phyloP scores from a whole-genome alignment of 345 rosid species.

The Ceriops decandra region DNA sequence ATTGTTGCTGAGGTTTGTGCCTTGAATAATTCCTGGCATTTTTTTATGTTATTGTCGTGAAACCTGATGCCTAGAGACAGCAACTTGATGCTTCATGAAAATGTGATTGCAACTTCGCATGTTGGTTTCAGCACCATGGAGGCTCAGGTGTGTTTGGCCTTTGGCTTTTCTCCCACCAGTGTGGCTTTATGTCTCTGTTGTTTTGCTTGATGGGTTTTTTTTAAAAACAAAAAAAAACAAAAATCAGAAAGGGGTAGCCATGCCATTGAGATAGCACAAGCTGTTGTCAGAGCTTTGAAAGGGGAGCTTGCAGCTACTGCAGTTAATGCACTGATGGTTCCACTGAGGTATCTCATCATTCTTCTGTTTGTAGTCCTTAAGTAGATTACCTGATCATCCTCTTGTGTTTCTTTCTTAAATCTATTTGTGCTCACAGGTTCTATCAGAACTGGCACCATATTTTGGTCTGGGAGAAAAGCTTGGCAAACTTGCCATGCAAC shows the following conservation, averaged over 20 bases:
- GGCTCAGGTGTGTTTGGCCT: slow-evolving; percentile 18
- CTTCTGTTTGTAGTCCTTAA: too few relatives aligned
- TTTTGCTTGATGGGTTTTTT: background rate
- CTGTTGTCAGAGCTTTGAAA: slow-evolving; percentile 15
- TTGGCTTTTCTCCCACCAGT: background rate
- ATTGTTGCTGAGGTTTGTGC: slow-evolving; percentile 19
- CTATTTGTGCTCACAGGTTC: slow-evolving; percentile 9
- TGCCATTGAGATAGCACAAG: too few relatives aligned
- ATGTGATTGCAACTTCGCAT: slow-evolving; percentile 29
- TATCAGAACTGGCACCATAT: slow-evolving; percentile 19
- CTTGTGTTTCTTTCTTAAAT: too few relatives aligned
- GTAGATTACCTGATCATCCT: too few relatives aligned
- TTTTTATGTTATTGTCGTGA: too few relatives aligned
- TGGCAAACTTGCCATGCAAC: slow-evolving; percentile 23
- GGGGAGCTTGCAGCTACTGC: slow-evolving; percentile 26
- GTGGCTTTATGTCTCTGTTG: background rate
- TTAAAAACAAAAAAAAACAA: too few relatives aligned
- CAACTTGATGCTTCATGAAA: slow-evolving; percentile 26
- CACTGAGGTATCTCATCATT: slow-evolving; percentile 13
- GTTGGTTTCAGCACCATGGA: slow-evolving; percentile 25
- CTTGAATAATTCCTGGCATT: background rate
- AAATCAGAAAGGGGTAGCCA: slow-evolving; percentile 5
- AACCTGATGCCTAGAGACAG: slow-evolving; percentile 24
- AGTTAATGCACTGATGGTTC: slow-evolving; percentile 23
- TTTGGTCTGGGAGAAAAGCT: slow-evolving; percentile 23